Evolutionary conservation across 2,329 filamentous ascomycete genomes (phyloP).

Genomic region (Phaeosphaeriaceae sp.): DNA sequence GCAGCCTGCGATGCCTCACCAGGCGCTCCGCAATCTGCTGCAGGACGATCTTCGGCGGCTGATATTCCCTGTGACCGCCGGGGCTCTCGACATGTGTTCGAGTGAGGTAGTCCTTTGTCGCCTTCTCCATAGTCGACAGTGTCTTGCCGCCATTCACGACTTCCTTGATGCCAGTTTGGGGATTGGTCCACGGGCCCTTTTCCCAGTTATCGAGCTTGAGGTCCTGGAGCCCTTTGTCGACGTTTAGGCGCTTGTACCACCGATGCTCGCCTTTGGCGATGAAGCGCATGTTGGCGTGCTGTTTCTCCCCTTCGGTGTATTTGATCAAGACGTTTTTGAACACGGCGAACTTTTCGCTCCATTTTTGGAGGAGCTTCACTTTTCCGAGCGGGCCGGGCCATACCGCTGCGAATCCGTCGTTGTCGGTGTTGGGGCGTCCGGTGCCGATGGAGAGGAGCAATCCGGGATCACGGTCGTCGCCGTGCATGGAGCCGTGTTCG

Average conservation of each 20-base stretch:
- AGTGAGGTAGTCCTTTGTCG: slow-evolving; percentile 49
- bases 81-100: slow-evolving; percentile 45
- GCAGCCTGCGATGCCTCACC: slow-evolving; percentile 53
- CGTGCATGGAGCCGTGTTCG: slow-evolving; percentile 56
- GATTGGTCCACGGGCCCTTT: slow-evolving; percentile 50
- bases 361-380: slow-evolving; percentile 50
- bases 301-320: slow-evolving; percentile 59
- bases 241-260: slow-evolving; percentile 60
- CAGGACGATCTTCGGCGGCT: slow-evolving; percentile 53
- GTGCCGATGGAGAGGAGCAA: slow-evolving; percentile 57
- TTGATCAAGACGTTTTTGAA: slow-evolving; percentile 60
- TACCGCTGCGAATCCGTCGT: slow-evolving; percentile 56
- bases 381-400: slow-evolving; percentile 56
- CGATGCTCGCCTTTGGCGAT: slow-evolving; percentile 56
- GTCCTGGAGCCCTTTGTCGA: slow-evolving; percentile 53
- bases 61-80: slow-evolving; percentile 51
- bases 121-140: slow-evolving; percentile 54
- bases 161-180: slow-evolving; percentile 33
- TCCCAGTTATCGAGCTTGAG: slow-evolving; percentile 58
- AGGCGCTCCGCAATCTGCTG: slow-evolving; percentile 57
- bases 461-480: slow-evolving; percentile 52
- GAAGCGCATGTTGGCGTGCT: slow-evolving; percentile 56
- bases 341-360: slow-evolving; percentile 58
- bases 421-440: slow-evolving; percentile 51
- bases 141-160: slow-evolving; percentile 52